Base-by-base conservation (phyloP, 2,329 filamentous ascomycete species). In the Ceratocystis destructans region DNA sequence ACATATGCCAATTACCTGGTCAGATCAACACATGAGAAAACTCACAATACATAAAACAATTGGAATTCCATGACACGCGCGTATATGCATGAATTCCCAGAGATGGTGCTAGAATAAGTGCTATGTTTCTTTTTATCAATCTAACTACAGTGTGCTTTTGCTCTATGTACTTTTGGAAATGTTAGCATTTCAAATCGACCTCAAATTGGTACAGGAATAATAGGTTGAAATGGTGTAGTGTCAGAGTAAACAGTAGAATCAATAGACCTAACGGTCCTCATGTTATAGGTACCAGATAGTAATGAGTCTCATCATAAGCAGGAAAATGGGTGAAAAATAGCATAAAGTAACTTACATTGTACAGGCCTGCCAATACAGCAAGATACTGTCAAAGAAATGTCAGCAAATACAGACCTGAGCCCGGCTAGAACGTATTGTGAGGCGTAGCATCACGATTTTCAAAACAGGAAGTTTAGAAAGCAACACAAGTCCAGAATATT, bases 201-300 rank as follows among this genome's bases (percentile, higher is more conserved):
- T 28, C 2, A 50, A 20, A 17, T 12, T 28, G 53, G 15, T 17
- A 37, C 17, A 45, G 48, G 22, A 20, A 46, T 37, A 61, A 22
- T 22, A 62, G 46, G 22, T 37, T 12, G 20, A 50, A 8, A 31
- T 10, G 15, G 28, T 33, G 57, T 37, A 45, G 41, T 62, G 57
- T 68, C 66, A 68, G 66, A 68, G 59, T 68, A 68, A 68, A 68
- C 61, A 68, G 64, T 66, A 66, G 64, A 68, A 66, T 68, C 67
- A 68, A 66, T n/a, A 64, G 64, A 68, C 64, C 61, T 68, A 68
- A 66, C 64, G 64, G 64, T 62, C 80, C 85, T 94, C 87, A 89
- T 84, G 90, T 90, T 94, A 96, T 91, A 96, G 91, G 90, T 96
- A 91, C 90, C 90, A 96, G 89, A 95, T 92, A 80, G 64, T 68